Evolutionary conservation across 169 alveolate species (phyloP), one percentile per base, ranked within the genome.

Genomic region (Plasmodium coatneyi): DNA sequence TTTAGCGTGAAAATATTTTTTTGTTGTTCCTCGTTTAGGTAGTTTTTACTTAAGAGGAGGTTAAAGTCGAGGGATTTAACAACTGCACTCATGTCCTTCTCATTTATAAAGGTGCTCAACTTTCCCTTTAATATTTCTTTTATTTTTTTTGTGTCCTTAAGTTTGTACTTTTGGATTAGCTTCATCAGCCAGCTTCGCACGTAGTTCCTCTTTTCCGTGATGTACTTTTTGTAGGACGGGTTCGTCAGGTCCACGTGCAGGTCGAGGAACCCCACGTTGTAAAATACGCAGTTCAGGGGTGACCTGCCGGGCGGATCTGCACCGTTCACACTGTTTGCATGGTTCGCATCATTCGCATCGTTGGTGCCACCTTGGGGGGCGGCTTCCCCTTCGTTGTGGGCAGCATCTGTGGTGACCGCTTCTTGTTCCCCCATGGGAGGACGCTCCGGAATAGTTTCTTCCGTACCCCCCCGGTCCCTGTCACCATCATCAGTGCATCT

Each of bases 181-280:
- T 89, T 89, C 12, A 89, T 14, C 56, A 89, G 30, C 94, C 94
- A 89, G 7, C 90, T 89, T n/a, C 94, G 60, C 22, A 89, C 74
- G 19, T 89, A 89, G 71, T 89, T 89, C 9, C 94, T 54, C 82
- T 89, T 89, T 80, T 89, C 94, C 4, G n/a, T 32, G 16, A 89
- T 79, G 54, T 79, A 89, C 39, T 22, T 70, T 39, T 89, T 89
- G 43, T 36, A 89, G 12, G 82, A 79, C 12, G 94, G 94, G 49
- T 79, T 89, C 5, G 71, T 25, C 9, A 80, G 16, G n/a, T 80
- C 89, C 10, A 89, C 52, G 16, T 78, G 66, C 46, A 89, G 70
- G 71, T 89, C 94, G 49, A 89, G 71, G 71, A 89, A 89, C 0
- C 94, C 94, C 22, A 89, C 94, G 46, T 79, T 89, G 56, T 89